Conservation (phyloP, 2,329 filamentous ascomycete species). For the Aurifilum marmelostoma region DNA sequence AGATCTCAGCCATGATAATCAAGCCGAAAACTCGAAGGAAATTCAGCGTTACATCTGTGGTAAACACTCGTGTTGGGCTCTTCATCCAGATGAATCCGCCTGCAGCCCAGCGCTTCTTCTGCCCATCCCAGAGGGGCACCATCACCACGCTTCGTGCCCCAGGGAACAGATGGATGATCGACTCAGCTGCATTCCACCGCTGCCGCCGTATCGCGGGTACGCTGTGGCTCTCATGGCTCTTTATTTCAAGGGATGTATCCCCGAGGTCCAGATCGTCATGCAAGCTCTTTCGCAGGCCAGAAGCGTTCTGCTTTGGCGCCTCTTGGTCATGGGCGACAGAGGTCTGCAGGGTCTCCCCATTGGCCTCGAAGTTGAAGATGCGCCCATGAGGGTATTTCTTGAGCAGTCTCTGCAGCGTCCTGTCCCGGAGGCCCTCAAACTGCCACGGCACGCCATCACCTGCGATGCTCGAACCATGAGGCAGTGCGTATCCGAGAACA, state of each 20-base stretch:
- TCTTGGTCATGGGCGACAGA: conserved; percentile 34
- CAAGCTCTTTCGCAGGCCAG: conserved; percentile 11
- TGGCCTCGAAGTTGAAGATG: conserved; percentile 48
- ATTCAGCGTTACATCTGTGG: conserved; percentile 51
- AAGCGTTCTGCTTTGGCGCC: conserved; percentile 1
- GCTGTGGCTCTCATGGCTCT: background rate
- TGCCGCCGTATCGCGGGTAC: conserved; percentile 25
- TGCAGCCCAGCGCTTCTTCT: conserved; percentile 51
- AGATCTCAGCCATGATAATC: conserved; percentile 60
- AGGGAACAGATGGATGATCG: conserved; percentile 44
- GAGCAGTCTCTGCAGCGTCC: conserved; percentile 45
- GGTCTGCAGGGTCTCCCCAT: conserved; percentile 35
- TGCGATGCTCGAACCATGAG: conserved; percentile 39
- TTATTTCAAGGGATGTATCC: background rate
- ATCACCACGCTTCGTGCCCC: conserved; percentile 50
- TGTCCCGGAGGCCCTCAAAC: conserved; percentile 40
- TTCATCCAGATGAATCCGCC: conserved; percentile 55
- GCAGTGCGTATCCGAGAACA: conserved; percentile 45
- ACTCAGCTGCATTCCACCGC: conserved; percentile 35
- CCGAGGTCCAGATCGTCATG: conserved; percentile 13
- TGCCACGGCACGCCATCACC: conserved; percentile 30
- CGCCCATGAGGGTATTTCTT: conserved; percentile 49
- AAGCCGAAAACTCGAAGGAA: conserved; percentile 56
- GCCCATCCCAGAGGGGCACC: conserved; percentile 48
- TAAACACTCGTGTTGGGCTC: conserved; percentile 47